phyloP scores from a whole-genome alignment of 176 grass and related monocot species.

The Neostapfia colusana region DNA sequence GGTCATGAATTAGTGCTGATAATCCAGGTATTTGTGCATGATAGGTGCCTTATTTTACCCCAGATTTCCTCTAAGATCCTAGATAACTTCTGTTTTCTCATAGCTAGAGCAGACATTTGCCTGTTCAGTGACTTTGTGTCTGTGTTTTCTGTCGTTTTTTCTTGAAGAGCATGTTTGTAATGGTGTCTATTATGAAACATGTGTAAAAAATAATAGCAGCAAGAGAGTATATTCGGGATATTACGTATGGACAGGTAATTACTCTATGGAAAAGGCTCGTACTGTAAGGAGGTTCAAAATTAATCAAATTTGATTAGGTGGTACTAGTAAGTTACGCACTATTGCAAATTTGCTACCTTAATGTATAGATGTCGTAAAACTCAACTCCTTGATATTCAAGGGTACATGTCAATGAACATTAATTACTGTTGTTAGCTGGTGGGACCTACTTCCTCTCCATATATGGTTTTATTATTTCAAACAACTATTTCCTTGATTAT shows the following conservation, averaged over 20 bases:
- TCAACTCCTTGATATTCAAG: background rate
- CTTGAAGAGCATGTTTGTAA: background rate
- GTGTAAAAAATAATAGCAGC: background rate
- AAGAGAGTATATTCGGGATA: background rate
- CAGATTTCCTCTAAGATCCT: background rate
- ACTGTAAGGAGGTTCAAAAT: background rate
- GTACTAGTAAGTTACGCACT: background rate
- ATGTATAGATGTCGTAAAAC: background rate
- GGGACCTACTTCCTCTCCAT: background rate
- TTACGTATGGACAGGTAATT: background rate
- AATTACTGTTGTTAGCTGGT: background rate
- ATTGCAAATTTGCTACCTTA: background rate
- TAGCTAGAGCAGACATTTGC: background rate
- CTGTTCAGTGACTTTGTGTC: background rate
- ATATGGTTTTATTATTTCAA: slow-evolving; percentile 15
- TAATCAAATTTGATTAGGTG: slow-evolving; percentile 2
- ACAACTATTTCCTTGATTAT: background rate
- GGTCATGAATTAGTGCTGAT: slow-evolving; percentile 14
- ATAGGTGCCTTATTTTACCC: background rate
- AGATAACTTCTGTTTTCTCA: background rate
- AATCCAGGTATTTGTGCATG: slow-evolving; percentile 26
- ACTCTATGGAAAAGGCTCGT: background rate
- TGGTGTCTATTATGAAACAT: background rate
- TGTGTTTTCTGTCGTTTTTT: background rate
- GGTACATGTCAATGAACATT: background rate